phyloP scores from a whole-genome alignment of 805 yeast genomes.

The Ogataea paradorogensis region DNA sequence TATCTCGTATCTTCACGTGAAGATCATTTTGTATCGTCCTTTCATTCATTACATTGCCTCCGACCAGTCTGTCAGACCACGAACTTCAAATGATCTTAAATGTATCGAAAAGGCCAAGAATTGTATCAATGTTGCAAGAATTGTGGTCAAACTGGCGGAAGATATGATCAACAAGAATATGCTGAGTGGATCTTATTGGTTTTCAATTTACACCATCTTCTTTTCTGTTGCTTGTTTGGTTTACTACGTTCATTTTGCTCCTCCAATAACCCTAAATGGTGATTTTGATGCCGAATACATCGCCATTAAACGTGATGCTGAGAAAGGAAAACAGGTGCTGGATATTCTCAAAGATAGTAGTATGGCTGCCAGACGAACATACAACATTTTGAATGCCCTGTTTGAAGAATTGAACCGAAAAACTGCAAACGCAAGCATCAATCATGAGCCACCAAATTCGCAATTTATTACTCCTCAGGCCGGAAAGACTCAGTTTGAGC shows the following conservation, averaged over 20 bases:
- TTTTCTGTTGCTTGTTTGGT: conserved; percentile 85
- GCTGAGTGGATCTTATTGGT: conserved; percentile 87
- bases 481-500: conserved; percentile 25
- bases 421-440: conserved; percentile 48
- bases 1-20: conserved; percentile 70
- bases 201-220: conserved; percentile 83
- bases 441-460: conserved; percentile 18
- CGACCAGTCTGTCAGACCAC: conserved; percentile 33
- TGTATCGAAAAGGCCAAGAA: conserved; percentile 74
- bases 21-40: conserved; percentile 80
- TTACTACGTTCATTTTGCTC: conserved; percentile 63
- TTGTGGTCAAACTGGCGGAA: conserved; percentile 76
- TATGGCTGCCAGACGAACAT: conserved; percentile 76
- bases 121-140: conserved; percentile 80
- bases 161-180: conserved; percentile 72
- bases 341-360: conserved; percentile 69
- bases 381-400: conserved; percentile 72
- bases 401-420: conserved; percentile 75
- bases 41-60: conserved; percentile 80
- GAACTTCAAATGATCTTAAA: conserved; percentile 45
- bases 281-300: conserved; percentile 51
- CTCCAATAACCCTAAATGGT: conserved; percentile 33
- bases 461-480: conserved; percentile 29
- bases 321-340: conserved; percentile 72
- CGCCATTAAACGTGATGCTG: conserved; percentile 69